A percentile compares a stretch with the other conserved stretches of the same genome.
These are phyloP conservation scores for Cladosporium velox DNA, from an alignment of 2,329 filamentous ascomycete species.

Conservation along the genomic window DNA sequence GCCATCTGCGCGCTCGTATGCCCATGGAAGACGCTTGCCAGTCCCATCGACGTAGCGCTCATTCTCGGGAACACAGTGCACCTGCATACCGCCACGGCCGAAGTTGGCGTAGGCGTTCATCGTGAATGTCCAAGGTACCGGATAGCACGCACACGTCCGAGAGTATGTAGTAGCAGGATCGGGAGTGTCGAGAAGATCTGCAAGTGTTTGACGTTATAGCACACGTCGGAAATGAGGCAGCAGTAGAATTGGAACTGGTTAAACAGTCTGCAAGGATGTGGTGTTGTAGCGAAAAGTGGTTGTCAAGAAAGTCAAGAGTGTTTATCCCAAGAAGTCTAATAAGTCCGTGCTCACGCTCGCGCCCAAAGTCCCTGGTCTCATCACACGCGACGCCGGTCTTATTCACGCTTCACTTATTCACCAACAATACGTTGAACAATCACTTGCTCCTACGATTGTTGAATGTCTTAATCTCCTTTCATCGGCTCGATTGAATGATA, in stretches of 20 bases:
- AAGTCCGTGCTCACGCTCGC: not conserved
- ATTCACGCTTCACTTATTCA: slow-evolving; percentile 1
- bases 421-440: not conserved
- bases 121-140: not conserved
- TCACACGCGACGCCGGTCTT: not conserved
- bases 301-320: slow-evolving; percentile 16
- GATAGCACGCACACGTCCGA: not conserved
- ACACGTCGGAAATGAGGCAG: not conserved
- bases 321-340: not conserved
- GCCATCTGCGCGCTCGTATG: slow-evolving; percentile 47
- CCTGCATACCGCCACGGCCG: slow-evolving; percentile 55
- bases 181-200: not conserved
- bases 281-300: not conserved
- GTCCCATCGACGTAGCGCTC: slow-evolving; percentile 62
- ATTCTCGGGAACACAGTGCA: slow-evolving; percentile 64
- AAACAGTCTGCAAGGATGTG: not conserved
- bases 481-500: not conserved
- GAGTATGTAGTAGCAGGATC: not conserved
- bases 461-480: not conserved
- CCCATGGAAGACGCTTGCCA: slow-evolving; percentile 64
- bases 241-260: not conserved
- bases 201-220: not conserved
- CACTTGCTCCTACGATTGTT: not conserved
- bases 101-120: slow-evolving; percentile 19
- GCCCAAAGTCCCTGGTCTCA: not conserved